Percentiles rank a stretch among this genome's conserved stretches.
Conservation (phyloP, 2,329 filamentous ascomycete species). For the Phaeosphaeria sp. region DNA sequence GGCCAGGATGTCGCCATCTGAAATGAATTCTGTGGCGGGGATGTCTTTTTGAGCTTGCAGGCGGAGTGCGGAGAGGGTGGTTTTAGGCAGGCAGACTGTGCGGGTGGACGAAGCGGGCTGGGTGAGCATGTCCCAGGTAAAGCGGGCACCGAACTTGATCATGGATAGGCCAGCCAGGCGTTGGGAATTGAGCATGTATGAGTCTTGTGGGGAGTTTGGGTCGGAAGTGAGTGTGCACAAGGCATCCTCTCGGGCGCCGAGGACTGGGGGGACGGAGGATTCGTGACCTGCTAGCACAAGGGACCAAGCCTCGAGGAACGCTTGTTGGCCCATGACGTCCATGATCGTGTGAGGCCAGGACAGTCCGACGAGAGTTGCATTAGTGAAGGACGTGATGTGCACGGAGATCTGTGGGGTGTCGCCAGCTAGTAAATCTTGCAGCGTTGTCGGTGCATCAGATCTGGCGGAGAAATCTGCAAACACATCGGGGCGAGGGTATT, state of each 20-base stretch:
- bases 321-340: constrained; percentile 54
- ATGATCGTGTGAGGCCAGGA: constrained; percentile 57
- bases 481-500: constrained; percentile 5
- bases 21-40: constrained; percentile 15
- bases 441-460: constrained; percentile 13
- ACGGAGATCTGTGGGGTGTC: constrained; percentile 57
- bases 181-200: constrained; percentile 19
- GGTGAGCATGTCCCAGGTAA: constrained; percentile 16
- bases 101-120: constrained; percentile 35
- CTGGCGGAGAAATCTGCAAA: constrained; percentile 13
- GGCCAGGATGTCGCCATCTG: constrained; percentile 34
- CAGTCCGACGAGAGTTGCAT: constrained; percentile 59
- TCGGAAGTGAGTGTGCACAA: constrained; percentile 22
- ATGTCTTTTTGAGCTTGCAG: constrained; percentile 40
- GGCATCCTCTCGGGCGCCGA: constrained; percentile 44
- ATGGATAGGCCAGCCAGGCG: constrained; percentile 19
- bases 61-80: constrained; percentile 16
- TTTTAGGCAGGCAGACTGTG: constrained; percentile 50
- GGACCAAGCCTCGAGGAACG: constrained; percentile 56
- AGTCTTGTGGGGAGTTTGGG: constrained; percentile 8
- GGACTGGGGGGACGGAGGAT: constrained; percentile 44
- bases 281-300: constrained; percentile 54
- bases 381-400: constrained; percentile 57
- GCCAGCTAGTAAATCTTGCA: constrained; percentile 17
- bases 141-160: constrained; percentile 14